phyloP scores from a whole-genome alignment of 2,329 filamentous ascomycete genomes.

The Colletotrichum zoysiae region DNA sequence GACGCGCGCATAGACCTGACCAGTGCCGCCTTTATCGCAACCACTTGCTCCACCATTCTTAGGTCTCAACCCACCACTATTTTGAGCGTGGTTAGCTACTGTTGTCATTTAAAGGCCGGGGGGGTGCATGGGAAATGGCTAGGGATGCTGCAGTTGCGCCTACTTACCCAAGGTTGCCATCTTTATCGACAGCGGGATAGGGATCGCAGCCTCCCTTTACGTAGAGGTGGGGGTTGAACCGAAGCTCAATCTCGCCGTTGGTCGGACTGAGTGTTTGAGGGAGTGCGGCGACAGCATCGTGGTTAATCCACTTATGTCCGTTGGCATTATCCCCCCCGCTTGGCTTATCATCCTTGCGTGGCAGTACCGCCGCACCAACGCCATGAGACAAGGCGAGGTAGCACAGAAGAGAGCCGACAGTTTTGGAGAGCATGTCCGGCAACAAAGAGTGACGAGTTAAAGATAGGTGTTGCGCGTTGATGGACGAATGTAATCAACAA shows the following conservation, averaged over 20 bases:
- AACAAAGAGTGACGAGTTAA: background rate
- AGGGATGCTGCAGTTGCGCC: no score
- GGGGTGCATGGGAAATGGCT: background rate
- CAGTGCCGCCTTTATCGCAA: background rate
- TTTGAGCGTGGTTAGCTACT: background rate
- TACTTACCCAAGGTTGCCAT: slow-evolving; percentile 15
- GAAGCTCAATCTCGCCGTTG: background rate
- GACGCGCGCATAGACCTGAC: slow-evolving; percentile 8
- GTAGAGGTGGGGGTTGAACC: slow-evolving; percentile 5
- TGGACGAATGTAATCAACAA: background rate
- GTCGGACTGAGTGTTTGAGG: background rate
- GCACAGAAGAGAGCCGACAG: background rate
- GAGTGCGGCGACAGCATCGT: background rate
- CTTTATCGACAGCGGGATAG: slow-evolving; percentile 3
- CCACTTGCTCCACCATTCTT: background rate
- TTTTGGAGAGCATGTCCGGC: background rate
- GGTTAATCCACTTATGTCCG: background rate
- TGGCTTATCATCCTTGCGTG: no score
- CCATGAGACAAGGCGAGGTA: background rate
- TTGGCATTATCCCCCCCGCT: background rate
- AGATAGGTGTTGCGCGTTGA: background rate
- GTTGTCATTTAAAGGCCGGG: background rate
- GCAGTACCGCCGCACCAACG: background rate
- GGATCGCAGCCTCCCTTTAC: slow-evolving; percentile 11
- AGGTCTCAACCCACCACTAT: slow-evolving; percentile 1